Conservation (phyloP, 768 basidiomycete species). For the Mrakia hoshinonis region DNA sequence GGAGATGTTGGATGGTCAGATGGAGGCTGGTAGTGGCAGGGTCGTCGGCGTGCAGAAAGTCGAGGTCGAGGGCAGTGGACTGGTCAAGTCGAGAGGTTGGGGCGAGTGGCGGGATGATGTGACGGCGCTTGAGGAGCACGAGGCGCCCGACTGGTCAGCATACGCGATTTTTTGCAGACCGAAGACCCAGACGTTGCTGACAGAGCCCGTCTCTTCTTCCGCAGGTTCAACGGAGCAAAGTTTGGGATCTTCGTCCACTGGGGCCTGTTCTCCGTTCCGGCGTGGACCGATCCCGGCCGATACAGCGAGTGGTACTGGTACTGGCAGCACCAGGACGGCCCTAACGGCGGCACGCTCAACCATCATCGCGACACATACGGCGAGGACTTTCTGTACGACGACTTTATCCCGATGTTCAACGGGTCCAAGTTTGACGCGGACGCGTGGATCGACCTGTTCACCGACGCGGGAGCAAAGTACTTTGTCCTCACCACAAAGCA, state of each 20-base stretch:
- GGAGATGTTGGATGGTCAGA: background rate
- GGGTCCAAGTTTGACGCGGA: constrained; percentile 51
- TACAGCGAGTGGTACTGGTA: constrained; percentile 56
- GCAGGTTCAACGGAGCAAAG: constrained; percentile 50
- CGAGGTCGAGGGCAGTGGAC: constrained; percentile 32
- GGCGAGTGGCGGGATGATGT: constrained; percentile 42
- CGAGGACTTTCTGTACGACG: constrained; percentile 51
- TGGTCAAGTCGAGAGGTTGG: constrained; percentile 40
- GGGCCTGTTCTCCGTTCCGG: constrained; percentile 34
- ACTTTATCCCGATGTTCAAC: constrained; percentile 53
- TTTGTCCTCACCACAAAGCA: constrained; percentile 55
- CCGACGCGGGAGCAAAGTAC: constrained; percentile 54
- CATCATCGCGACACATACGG: background rate
- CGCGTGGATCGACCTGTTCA: constrained; percentile 51
- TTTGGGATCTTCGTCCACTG: constrained; percentile 44
- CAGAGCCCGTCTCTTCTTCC: background rate
- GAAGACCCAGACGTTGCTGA: no score
- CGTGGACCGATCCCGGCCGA: constrained; percentile 26
- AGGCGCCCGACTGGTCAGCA: no score
- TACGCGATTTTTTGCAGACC: background rate
- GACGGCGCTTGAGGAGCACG: no score
- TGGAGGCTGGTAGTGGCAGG: constrained; percentile 38
- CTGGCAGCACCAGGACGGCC: constrained; percentile 22
- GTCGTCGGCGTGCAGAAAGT: constrained; percentile 37
- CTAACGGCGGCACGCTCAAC: background rate